These are phyloP conservation scores for Eruca vesicaria DNA, from an alignment of 441 rosid genomes.

Conservation along the genomic window DNA sequence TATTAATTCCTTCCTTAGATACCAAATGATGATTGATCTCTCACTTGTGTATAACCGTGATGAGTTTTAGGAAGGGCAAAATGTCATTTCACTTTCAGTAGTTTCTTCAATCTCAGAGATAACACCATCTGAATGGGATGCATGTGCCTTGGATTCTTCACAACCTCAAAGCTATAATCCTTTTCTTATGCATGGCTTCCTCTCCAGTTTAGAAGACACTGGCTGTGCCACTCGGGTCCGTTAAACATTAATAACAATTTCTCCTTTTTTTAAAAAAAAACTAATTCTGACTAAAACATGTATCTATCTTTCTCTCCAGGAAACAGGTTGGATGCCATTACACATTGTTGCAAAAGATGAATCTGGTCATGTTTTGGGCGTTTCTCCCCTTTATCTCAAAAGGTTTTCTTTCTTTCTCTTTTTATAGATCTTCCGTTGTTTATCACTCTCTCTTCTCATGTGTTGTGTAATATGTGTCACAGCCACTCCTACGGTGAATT, in stretches of 20 bases:
- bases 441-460: slow-evolving; percentile 2
- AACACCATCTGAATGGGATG: slow-evolving; percentile 69
- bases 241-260: not conserved
- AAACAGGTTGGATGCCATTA: slow-evolving; percentile 90
- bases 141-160: slow-evolving; percentile 75
- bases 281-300: not conserved
- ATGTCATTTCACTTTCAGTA: slow-evolving; percentile 54
- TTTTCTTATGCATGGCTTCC: slow-evolving; percentile 77
- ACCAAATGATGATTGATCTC: too few species aligned
- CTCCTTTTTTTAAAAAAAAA: not conserved
- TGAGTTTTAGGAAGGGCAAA: slow-evolving; percentile 40
- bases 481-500: slow-evolving; percentile 98
- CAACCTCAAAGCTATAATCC: slow-evolving; percentile 71
- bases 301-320: slow-evolving; percentile 40
- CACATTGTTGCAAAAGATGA: slow-evolving; percentile 87
- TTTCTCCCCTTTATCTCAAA: slow-evolving; percentile 92
- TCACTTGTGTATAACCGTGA: too few species aligned
- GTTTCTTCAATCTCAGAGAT: slow-evolving; percentile 77
- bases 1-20: not conserved
- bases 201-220: slow-evolving; percentile 85
- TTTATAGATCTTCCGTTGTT: not conserved
- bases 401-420: slow-evolving; percentile 43
- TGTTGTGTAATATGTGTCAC: slow-evolving; percentile 38
- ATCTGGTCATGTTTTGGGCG: slow-evolving; percentile 63
- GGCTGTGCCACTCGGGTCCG: slow-evolving; percentile 67